Percentiles rank a stretch among this genome's conserved stretches.
These are phyloP conservation scores for Penicillium psychrofluorescens DNA, from an alignment of 495 filamentous ascomycete genomes.

Conservation along the genomic window DNA sequence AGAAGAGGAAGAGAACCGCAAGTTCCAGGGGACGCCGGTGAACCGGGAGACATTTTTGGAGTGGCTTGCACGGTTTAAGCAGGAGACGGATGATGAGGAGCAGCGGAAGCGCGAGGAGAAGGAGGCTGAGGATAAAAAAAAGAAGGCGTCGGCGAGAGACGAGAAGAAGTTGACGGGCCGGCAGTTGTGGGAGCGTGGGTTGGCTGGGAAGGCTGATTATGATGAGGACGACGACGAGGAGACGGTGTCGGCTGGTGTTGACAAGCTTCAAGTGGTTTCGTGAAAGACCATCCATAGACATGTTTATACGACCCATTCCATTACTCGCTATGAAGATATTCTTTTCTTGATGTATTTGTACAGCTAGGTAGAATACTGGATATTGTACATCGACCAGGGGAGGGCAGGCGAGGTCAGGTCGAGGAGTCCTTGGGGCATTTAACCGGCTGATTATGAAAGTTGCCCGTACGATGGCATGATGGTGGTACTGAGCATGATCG, in stretches of 20 bases:
- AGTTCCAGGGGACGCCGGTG: constrained; percentile 89
- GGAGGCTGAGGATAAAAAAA: constrained; percentile 71
- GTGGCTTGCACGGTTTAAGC: constrained; percentile 73
- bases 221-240: constrained; percentile 59
- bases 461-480: too few relatives aligned
- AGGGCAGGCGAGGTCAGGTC: too few relatives aligned
- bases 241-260: constrained; percentile 45
- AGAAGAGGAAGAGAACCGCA: constrained; percentile 90
- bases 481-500: too few relatives aligned
- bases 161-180: constrained; percentile 69
- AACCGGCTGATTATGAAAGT: too few relatives aligned
- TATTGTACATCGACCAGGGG: too few relatives aligned
- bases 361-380: background rate
- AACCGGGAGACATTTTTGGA: constrained; percentile 73
- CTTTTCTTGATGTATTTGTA: background rate
- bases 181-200: constrained; percentile 77
- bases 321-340: constrained; percentile 9
- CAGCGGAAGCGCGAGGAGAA: constrained; percentile 58
- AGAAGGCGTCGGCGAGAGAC: constrained; percentile 38
- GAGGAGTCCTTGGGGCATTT: too few relatives aligned
- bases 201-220: constrained; percentile 67
- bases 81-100: constrained; percentile 69
- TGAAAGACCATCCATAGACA: constrained; percentile 16
- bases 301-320: constrained; percentile 8
- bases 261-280: constrained; percentile 60